phyloP scores from a whole-genome alignment of 1,284 basidiomycete genomes.

The Naganishia albida region DNA sequence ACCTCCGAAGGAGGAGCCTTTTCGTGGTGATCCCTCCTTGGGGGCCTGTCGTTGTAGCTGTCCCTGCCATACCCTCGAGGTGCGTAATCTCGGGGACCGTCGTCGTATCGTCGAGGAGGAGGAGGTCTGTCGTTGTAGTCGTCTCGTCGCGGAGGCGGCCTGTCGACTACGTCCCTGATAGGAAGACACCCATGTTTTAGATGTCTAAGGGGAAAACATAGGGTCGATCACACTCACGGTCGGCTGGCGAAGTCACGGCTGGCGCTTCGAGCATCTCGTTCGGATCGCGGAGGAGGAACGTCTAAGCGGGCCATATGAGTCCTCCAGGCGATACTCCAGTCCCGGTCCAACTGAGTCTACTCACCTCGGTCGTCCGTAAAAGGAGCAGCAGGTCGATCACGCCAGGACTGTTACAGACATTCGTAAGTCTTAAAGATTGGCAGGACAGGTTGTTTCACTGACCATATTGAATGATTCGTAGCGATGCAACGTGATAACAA shows the following conservation, averaged over 20 bases:
- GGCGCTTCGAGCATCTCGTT: constrained; percentile 14
- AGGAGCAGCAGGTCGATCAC: constrained; percentile 25
- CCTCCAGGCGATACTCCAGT: not conserved
- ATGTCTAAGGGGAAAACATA: not conserved
- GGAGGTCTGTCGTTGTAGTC: constrained; percentile 10
- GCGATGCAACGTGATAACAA: no score
- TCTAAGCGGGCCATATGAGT: not conserved
- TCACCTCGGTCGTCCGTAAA: constrained; percentile 23
- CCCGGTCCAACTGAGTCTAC: not conserved
- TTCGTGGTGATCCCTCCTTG: constrained; percentile 23
- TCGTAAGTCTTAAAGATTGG: not conserved
- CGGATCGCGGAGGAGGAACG: not conserved
- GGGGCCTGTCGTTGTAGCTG: not conserved
- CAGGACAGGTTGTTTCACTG: not conserved
- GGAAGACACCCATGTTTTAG: not conserved
- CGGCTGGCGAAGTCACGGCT: constrained; percentile 15
- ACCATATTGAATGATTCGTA: not conserved
- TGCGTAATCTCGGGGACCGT: not conserved
- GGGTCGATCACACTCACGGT: not conserved
- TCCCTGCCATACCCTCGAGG: constrained; percentile 5
- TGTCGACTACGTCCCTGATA: not conserved
- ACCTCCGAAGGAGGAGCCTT: constrained; percentile 80
- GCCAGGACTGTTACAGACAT: constrained; percentile 8
- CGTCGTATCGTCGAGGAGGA: constrained; percentile 6
- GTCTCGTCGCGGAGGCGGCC: constrained; percentile 16